Conservation (phyloP, 169 alveolate species). For the Amoebophrya sp. region DNA sequence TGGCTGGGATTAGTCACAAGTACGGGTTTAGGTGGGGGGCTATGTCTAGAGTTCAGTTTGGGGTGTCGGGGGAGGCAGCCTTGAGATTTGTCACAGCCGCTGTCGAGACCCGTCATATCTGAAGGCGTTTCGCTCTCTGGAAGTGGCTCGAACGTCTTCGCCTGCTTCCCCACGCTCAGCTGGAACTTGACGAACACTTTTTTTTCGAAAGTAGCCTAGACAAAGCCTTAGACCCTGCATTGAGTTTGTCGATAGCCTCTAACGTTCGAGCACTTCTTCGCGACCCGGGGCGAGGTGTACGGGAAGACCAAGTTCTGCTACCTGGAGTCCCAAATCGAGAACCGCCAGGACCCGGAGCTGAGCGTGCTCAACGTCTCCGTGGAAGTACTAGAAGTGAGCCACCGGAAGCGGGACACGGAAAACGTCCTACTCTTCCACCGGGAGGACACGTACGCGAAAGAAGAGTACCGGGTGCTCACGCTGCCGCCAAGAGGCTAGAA, state of each 20-base stretch:
- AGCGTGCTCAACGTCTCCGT: background rate
- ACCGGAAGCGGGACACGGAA: background rate
- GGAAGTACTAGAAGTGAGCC: background rate
- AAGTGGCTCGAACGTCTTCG: too few species aligned
- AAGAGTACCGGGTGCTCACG: background rate
- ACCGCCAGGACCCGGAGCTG: background rate
- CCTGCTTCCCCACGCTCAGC: background rate
- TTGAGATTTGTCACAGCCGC: too few species aligned
- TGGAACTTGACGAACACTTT: background rate
- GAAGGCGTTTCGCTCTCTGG: too few species aligned
- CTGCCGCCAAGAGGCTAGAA: background rate
- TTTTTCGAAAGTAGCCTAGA: too few species aligned
- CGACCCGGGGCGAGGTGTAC: background rate
- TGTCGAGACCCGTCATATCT: too few species aligned
- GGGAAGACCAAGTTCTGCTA: background rate
- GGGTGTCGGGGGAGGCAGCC: too few species aligned
- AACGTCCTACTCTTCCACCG: background rate
- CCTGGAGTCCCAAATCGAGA: background rate
- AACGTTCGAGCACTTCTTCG: background rate
- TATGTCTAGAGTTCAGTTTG: too few species aligned
- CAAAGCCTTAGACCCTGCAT: too few species aligned
- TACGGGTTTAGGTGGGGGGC: too few species aligned
- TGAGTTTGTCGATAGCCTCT: too few species aligned
- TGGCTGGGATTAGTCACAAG: too few species aligned
- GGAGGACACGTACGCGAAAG: background rate